Conservation (phyloP, 148 eudicot species). For the Rhododendron simsii region DNA sequence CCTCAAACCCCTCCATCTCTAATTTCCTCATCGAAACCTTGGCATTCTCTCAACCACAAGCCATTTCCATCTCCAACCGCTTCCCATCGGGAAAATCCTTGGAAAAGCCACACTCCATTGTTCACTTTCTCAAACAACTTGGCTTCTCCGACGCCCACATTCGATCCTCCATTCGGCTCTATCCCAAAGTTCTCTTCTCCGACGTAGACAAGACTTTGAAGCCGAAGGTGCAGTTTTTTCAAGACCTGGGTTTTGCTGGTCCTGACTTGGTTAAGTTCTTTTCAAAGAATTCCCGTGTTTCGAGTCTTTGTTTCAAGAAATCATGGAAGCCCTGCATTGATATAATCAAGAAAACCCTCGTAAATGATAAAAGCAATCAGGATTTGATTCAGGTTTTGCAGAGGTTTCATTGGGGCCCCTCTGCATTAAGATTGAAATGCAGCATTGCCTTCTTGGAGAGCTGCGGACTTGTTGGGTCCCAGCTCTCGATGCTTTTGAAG, state of each 20-base stretch:
- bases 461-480: too few relatives aligned
- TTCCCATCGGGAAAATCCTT: not conserved
- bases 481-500: too few relatives aligned
- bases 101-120: slow-evolving; percentile 5
- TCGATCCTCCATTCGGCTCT: not conserved
- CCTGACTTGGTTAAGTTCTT: slow-evolving; percentile 5
- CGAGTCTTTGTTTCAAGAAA: not conserved
- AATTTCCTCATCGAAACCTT: not conserved
- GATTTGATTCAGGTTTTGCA: slow-evolving; percentile 7
- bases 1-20: not conserved
- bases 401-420: not conserved
- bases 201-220: slow-evolving; percentile 4
- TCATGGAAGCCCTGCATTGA: not conserved
- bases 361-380: not conserved
- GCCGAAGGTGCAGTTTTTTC: slow-evolving; percentile 13
- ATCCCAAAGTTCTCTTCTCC: not conserved
- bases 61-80: not conserved
- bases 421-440: too few relatives aligned
- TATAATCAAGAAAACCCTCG: not conserved
- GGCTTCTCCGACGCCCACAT: slow-evolving; percentile 7
- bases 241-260: slow-evolving; percentile 7
- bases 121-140: slow-evolving; percentile 5
- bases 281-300: not conserved
- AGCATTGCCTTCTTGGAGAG: too few relatives aligned
- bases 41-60: not conserved